Conservation (phyloP, 495 filamentous ascomycete species). For the Xylona heveae region DNA sequence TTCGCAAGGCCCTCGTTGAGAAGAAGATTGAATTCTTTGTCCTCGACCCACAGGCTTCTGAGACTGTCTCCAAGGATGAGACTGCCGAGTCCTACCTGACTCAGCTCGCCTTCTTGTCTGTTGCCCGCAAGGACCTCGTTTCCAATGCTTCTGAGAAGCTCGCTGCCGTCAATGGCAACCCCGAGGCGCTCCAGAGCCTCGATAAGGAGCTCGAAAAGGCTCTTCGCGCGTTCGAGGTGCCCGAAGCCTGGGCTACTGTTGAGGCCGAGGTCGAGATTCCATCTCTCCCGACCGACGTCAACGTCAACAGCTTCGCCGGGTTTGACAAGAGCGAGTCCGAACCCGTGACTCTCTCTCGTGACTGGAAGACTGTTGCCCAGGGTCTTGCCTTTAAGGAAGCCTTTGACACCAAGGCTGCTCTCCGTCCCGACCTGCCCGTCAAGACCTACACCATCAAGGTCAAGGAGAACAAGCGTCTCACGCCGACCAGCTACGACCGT, state of each 20-base stretch:
- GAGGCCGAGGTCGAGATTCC: conserved; percentile 30
- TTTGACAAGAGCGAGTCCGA: conserved; percentile 63
- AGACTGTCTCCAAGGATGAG: conserved; percentile 35
- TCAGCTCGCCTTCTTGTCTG: conserved; percentile 62
- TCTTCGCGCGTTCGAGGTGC: conserved; percentile 49
- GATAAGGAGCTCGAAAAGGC: conserved; percentile 44
- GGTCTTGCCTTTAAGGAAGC: conserved; percentile 89
- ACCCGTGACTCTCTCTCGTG: conserved; percentile 39
- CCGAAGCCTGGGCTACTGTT: conserved; percentile 54
- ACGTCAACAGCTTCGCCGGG: conserved; percentile 55
- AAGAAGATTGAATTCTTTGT: conserved; percentile 49
- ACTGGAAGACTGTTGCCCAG: conserved; percentile 68
- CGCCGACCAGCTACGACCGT: conserved; percentile 72
- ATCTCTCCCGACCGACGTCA: conserved; percentile 36
- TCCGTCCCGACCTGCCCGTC: conserved; percentile 67
- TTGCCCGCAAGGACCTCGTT: conserved; percentile 36
- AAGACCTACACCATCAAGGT: conserved; percentile 80
- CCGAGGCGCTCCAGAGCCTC: conserved; percentile 33
- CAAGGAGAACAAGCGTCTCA: conserved; percentile 86
- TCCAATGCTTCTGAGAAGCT: conserved; percentile 30
- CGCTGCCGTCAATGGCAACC: conserved; percentile 29
- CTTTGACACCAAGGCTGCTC: conserved; percentile 44
- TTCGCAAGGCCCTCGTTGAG: conserved; percentile 43
- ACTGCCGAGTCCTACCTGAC: conserved; percentile 33
- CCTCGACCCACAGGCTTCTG: conserved; percentile 45